A percentile compares a stretch with the other conserved stretches of the same genome.
These are phyloP conservation scores for Suhomyces yuchorum DNA, from an alignment of 1,139 yeast species.

Conservation along the genomic window DNA sequence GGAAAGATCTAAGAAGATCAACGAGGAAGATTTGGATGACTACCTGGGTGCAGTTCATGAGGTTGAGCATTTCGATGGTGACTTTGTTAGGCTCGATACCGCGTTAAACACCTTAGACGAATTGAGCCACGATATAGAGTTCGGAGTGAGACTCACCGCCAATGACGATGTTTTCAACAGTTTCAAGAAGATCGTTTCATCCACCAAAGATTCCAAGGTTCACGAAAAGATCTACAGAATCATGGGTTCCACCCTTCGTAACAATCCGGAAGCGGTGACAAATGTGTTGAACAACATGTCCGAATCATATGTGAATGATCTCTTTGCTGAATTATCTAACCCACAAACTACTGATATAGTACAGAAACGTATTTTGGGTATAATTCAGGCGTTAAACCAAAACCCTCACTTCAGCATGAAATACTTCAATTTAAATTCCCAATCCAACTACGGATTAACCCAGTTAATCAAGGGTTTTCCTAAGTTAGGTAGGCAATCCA, in stretches of 20 bases:
- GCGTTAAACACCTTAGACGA: constrained; percentile 57
- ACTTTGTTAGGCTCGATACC: constrained; percentile 20
- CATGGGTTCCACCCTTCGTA: constrained; percentile 62
- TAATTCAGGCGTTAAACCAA: constrained; percentile 46
- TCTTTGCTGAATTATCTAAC: constrained; percentile 18
- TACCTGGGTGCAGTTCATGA: constrained; percentile 34
- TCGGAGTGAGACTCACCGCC: constrained; percentile 49
- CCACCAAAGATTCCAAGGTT: constrained; percentile 17
- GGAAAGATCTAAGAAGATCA: constrained; percentile 16
- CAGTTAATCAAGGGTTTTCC: constrained; percentile 33
- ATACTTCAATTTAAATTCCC: constrained; percentile 25
- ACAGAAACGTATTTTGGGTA: constrained; percentile 52
- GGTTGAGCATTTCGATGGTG: constrained; percentile 19
- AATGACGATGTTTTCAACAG: constrained; percentile 22
- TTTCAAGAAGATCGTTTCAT: constrained; percentile 21
- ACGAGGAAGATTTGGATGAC: constrained; percentile 25
- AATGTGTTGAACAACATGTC: constrained; percentile 22
- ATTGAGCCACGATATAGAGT: constrained; percentile 64
- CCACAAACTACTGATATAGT: constrained; percentile 29
- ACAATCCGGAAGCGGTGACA: constrained; percentile 66
- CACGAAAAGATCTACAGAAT: constrained; percentile 53
- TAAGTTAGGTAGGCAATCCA: constrained; percentile 30
- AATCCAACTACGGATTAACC: constrained; percentile 24
- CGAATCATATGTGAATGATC: constrained; percentile 15
- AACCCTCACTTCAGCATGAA: constrained; percentile 29